phyloP scores from a whole-genome alignment of 2,329 filamentous ascomycete species.

The Graphilbum fragrans region DNA sequence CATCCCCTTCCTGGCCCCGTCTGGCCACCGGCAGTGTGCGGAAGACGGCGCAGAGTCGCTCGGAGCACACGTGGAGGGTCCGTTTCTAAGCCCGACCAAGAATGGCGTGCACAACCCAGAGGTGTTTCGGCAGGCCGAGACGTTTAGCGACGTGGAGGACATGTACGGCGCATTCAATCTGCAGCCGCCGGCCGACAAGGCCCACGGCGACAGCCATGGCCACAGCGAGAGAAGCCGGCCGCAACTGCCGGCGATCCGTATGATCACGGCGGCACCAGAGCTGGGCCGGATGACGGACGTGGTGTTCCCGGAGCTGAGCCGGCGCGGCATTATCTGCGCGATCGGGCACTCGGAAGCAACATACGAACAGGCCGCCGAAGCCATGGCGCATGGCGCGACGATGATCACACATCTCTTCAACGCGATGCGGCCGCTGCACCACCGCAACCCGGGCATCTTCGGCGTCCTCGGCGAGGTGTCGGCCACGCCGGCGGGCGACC shows the following conservation, averaged over 20 bases:
- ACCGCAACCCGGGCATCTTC: slow-evolving; percentile 85
- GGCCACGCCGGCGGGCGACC: slow-evolving; percentile 23
- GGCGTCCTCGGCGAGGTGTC: slow-evolving; percentile 59
- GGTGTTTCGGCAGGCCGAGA: slow-evolving; percentile 54
- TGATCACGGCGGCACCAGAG: slow-evolving; percentile 83
- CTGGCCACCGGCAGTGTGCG: slow-evolving; percentile 45
- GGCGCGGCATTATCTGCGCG: slow-evolving; percentile 59
- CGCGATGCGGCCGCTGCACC: slow-evolving; percentile 80
- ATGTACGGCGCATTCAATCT: slow-evolving; percentile 68
- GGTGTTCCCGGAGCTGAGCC: slow-evolving; percentile 51
- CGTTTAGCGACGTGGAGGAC: slow-evolving; percentile 51
- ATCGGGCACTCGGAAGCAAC: slow-evolving; percentile 82
- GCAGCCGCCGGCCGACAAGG: slow-evolving; percentile 14
- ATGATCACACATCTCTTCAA: slow-evolving; percentile 96
- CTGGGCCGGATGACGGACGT: slow-evolving; percentile 54
- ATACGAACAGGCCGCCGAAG: slow-evolving; percentile 66
- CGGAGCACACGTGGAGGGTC: slow-evolving; percentile 83
- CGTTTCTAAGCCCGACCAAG: slow-evolving; percentile 71
- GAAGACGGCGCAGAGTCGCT: slow-evolving; percentile 72
- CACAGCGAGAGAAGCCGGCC: not conserved
- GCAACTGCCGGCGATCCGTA: slow-evolving; percentile 44
- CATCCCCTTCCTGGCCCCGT: slow-evolving; percentile 67
- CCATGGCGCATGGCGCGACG: slow-evolving; percentile 61
- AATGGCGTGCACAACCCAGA: slow-evolving; percentile 75
- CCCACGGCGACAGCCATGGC: not conserved